Percentiles rank a stretch among this genome's conserved stretches.
Conservation (phyloP, 179 eudicot genomes). For the Gypsophila paniculata region DNA sequence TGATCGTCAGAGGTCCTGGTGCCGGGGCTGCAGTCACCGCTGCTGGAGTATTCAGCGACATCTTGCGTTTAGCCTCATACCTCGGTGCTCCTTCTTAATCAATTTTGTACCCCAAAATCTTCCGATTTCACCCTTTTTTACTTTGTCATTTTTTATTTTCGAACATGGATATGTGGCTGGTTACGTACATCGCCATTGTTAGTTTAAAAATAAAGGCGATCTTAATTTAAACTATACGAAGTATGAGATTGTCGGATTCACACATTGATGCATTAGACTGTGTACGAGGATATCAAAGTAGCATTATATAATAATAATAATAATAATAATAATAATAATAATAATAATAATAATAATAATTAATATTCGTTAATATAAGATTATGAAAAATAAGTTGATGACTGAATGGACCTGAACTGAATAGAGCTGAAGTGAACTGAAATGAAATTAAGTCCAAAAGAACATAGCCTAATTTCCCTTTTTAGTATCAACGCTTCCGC, state of each 20-base stretch:
- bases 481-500: too few species aligned
- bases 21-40: slow-evolving; percentile 98
- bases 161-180: slow-evolving; percentile 10
- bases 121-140: slow-evolving; percentile 2
- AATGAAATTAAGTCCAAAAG: too few species aligned
- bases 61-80: slow-evolving; percentile 85
- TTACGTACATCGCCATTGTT: neutral
- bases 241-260: neutral
- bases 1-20: slow-evolving; percentile 95
- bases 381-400: too few species aligned
- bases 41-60: slow-evolving; percentile 93
- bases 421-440: too few species aligned
- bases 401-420: too few species aligned
- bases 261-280: neutral
- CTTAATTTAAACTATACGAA: neutral
- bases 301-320: too few species aligned
- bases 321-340: too few species aligned
- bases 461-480: too few species aligned
- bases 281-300: too few species aligned
- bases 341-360: too few species aligned
- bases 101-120: neutral
- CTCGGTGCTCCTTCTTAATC: slow-evolving; percentile 83
- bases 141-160: neutral
- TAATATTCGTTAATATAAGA: too few species aligned
- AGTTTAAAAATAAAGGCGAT: neutral